Percentiles rank a stretch among this genome's conserved stretches.
Evolutionary conservation across 2,329 filamentous ascomycete species (phyloP).

Genomic region (Claviceps sp.): DNA sequence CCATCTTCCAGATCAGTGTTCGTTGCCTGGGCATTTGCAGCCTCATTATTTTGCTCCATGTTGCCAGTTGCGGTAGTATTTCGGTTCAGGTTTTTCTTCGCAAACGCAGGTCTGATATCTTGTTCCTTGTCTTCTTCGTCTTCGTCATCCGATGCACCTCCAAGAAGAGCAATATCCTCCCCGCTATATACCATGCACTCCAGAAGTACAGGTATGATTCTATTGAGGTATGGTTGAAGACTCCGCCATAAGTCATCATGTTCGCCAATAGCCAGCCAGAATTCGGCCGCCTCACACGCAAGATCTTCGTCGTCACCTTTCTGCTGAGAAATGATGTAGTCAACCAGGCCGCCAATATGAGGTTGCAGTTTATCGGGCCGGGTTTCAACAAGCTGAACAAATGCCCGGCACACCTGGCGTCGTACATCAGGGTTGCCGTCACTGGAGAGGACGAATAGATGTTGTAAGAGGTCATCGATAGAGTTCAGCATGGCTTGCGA

Average conservation of each 20-base stretch:
- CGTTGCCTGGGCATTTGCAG: constrained; percentile 36
- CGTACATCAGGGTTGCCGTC: constrained; percentile 74
- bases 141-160: constrained; percentile 76
- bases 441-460: constrained; percentile 67
- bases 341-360: constrained; percentile 75
- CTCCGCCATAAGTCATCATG: constrained; percentile 66
- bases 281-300: constrained; percentile 89
- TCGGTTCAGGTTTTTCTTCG: constrained; percentile 51
- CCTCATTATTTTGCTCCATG: constrained; percentile 1
- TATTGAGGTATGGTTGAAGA: constrained; percentile 63
- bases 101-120: constrained; percentile 88
- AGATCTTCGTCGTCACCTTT: constrained; percentile 77
- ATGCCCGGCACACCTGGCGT: constrained; percentile 83
- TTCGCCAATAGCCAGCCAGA: constrained; percentile 90
- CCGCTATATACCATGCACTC: constrained; percentile 95
- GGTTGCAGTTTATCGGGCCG: constrained; percentile 82
- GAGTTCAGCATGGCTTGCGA: constrained; percentile 69
- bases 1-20: constrained; percentile 67
- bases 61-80: constrained; percentile 42
- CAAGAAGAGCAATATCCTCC: constrained; percentile 78
- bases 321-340: constrained; percentile 88
- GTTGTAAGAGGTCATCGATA: constrained; percentile 68
- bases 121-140: constrained; percentile 81
- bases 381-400: constrained; percentile 83
- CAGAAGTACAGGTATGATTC: constrained; percentile 81